phyloP scores from a whole-genome alignment of 768 basidiomycete genomes.

The Naganishia friedmannii region DNA sequence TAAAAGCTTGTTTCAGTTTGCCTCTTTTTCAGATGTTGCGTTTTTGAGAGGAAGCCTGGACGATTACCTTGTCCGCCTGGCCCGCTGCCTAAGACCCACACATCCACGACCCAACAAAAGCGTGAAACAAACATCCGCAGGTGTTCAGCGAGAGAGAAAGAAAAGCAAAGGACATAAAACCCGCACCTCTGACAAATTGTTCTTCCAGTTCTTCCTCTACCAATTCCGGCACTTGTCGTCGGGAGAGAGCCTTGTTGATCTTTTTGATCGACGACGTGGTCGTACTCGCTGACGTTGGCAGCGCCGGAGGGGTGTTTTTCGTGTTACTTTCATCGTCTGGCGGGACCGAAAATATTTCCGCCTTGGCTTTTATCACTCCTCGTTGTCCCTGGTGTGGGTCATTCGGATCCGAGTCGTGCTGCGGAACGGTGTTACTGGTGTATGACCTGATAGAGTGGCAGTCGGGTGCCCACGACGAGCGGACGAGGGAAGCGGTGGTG shows the following conservation, averaged over 20 bases:
- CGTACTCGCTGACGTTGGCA: too few species aligned
- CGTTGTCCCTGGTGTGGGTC: not conserved
- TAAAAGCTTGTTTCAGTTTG: not conserved
- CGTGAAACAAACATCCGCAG: not conserved
- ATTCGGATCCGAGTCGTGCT: not conserved
- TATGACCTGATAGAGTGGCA: not conserved
- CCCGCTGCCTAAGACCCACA: conserved; percentile 66
- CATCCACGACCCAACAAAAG: conserved; percentile 11
- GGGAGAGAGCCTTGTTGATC: conserved; percentile 44
- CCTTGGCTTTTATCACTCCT: not conserved
- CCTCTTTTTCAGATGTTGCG: too few species aligned
- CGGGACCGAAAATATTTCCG: not conserved
- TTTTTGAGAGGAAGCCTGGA: too few species aligned
- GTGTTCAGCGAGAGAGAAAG: too few species aligned
- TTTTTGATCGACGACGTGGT: conserved; percentile 46
- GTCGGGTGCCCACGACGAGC: not conserved
- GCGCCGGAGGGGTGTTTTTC: too few species aligned
- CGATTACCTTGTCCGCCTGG: conserved; percentile 75
- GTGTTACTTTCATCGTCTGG: not conserved
- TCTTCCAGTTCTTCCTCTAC: conserved; percentile 79
- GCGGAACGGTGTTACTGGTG: not conserved
- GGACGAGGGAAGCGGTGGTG: not conserved
- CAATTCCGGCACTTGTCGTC: conserved; percentile 61
- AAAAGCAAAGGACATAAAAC: too few species aligned
- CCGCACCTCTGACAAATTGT: conserved; percentile 73